Evolutionary conservation across 352 stramenopile species (phyloP).

Genomic region (Globisporangium emineosum): DNA sequence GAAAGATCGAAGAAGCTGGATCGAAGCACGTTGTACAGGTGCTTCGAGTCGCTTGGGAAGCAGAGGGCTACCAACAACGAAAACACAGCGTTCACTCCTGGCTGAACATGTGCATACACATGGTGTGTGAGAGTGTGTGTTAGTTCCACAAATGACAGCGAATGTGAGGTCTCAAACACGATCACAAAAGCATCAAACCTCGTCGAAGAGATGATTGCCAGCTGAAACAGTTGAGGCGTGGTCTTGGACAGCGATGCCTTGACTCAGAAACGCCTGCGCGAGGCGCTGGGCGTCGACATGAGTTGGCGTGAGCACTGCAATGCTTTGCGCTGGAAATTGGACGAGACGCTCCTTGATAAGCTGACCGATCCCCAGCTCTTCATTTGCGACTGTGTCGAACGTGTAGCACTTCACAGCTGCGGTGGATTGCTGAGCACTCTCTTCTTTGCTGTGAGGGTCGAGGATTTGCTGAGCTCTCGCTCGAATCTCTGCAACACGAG

Average conservation of each 20-base stretch:
- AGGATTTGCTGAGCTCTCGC: constrained; percentile 8
- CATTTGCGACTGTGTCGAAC: constrained; percentile 21
- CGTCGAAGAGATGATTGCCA: constrained; percentile 23
- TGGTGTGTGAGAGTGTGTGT: background rate
- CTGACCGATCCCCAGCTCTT: constrained; percentile 19
- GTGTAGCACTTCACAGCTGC: constrained; percentile 13
- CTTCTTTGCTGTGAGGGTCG: background rate
- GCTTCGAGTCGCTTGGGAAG: constrained; percentile 62
- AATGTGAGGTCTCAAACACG: background rate
- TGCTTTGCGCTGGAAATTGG: constrained; percentile 8
- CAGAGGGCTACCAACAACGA: constrained; percentile 66
- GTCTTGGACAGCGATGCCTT: constrained; percentile 29
- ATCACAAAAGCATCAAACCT: constrained; percentile 16
- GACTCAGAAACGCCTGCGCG: constrained; percentile 27
- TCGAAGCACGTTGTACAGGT: constrained; percentile 77
- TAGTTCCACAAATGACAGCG: background rate
- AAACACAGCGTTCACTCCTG: constrained; percentile 56
- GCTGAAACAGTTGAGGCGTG: background rate
- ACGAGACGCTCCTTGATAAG: constrained; percentile 13
- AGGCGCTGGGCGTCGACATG: constrained; percentile 38
- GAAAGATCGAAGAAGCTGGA: constrained; percentile 63
- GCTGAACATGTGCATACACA: constrained; percentile 20
- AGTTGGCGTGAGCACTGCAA: constrained; percentile 37
- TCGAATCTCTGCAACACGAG: constrained; percentile 8
- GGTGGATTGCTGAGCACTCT: background rate